Evolutionary conservation across 148 eudicot species (phyloP), one percentile per base, ranked within the genome.

Genomic region (Spergularia marina): DNA sequence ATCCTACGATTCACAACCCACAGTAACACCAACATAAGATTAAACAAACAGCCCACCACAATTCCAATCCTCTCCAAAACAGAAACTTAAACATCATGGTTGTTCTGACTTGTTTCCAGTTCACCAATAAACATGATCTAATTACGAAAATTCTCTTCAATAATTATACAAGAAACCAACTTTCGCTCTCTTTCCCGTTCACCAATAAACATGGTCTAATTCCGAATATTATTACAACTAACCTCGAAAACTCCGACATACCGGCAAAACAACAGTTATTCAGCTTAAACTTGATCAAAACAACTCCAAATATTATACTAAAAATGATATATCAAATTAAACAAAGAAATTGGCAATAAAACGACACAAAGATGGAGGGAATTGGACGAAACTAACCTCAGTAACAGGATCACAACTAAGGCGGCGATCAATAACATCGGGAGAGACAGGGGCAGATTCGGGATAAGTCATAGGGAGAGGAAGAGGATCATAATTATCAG

Each of bases 391-490:
- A 74, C 73, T 10, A 5, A 94, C 98, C 98, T 88, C 84, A 49
- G 77, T 12, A 53, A 18, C 36, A 53, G 97, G 90, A 70, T 91
- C 93, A 53, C 98, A 94, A 1, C 76, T 79, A 67, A 94, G 91
- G 30, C 97, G 87, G 6, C 84, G 82, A 63, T 90, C 91, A 25
- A 94, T 82, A 41, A 76, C 98, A 2, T 94, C 93, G 0, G 88
- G 78, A 25, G 90, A 55, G 12, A 81, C 87, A 1, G 97, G 97
- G 16, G 84, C 61, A 7, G 93, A 59, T 78, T 90, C 76, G 4
- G 98, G 97, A 77, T 82, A 85, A 52, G 97, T 83, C 97, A 90
- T 91, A 2, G 98, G 98, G 39, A 91, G 88, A 17, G 97, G 96
- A 53, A 90, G 88, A 40, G 91, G 87, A 7, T 94, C 98, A 9